Evolutionary conservation across 441 rosid species (phyloP), one percentile per base, ranked within the genome.

Genomic region (Omphalea diandra): DNA sequence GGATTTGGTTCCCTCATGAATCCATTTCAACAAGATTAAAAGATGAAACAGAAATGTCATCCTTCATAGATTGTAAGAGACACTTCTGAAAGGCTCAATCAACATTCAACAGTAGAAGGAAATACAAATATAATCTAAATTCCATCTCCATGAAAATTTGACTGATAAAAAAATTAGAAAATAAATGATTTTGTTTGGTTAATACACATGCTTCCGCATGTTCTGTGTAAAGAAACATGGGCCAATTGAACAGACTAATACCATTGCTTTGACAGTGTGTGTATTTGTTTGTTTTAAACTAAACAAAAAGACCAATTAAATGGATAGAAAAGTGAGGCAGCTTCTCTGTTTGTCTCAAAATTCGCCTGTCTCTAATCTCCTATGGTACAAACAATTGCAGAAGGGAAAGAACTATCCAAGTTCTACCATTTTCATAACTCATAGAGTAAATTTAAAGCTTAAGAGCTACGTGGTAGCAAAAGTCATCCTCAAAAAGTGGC

Each of bases 321-420:
- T 27, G 53, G 52, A 41, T 27, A 17, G n/a, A 35, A 2, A 40
- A 17, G 11, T 22, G 29, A 17, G 38, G 29, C 50, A 61, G 2
- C 4, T 61, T 24, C n/a, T 59, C 26, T 20, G 2, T 59, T 36
- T 36, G 26, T 33, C 2, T 60, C 12, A 56, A 56, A 31, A 29
- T 32, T 47, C 31, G 17, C 38, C 11, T 1, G 36, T 35, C 35
- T n/a, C 44, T 35, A 35, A 63, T 43, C 22, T 5, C 20, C 4
- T 38, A 7, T 27, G 38, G 4, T 43, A 17, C 27, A 54, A 67
- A 26, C 14, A 67, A 35, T 36, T 53, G 12, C 22, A 52, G 27
- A 24, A n/a, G 46, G 60, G 33, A 66, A 32, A 33, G 18, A 66
- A 53, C 18, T 52, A 66, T 15, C 7, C 27, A 66, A 35, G 58